Evolutionary conservation across 139 green algal genomes (phyloP).

Genomic region (Asterochloris sp.): DNA sequence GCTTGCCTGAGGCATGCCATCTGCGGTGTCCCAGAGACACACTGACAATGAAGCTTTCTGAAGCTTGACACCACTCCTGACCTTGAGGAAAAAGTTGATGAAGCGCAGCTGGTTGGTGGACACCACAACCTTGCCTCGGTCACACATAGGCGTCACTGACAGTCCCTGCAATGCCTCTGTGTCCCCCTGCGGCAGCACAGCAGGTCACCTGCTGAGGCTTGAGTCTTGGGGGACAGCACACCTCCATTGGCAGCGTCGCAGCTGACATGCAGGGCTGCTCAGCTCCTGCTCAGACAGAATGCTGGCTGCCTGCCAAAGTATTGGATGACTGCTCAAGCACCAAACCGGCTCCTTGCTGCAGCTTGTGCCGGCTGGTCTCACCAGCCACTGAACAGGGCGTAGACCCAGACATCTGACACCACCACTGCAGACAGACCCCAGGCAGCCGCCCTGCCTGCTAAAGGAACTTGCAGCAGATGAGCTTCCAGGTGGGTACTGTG

Average conservation of each 20-base stretch:
- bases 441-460: not conserved
- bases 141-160: conserved; percentile 21
- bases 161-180: conserved; percentile 4
- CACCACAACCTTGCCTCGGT: conserved; percentile 12
- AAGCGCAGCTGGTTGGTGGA: conserved; percentile 27
- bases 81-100: conserved; percentile 19
- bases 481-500: not conserved
- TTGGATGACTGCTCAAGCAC: too few species aligned
- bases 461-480: not conserved
- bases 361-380: too few species aligned
- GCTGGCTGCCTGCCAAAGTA: too few species aligned
- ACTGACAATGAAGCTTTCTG: not conserved
- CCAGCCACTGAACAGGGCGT: too few species aligned
- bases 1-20: not conserved
- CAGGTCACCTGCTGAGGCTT: too few species aligned
- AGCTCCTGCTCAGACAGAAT: too few species aligned
- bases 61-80: not conserved
- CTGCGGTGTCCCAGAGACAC: not conserved
- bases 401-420: too few species aligned
- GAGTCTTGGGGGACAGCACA: too few species aligned
- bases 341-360: too few species aligned
- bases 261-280: too few species aligned
- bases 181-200: conserved; percentile 13
- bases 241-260: too few species aligned
- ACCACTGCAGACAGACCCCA: too few species aligned